Base-by-base conservation (phyloP, 179 eudicot species). In the Dionaea muscipula region DNA sequence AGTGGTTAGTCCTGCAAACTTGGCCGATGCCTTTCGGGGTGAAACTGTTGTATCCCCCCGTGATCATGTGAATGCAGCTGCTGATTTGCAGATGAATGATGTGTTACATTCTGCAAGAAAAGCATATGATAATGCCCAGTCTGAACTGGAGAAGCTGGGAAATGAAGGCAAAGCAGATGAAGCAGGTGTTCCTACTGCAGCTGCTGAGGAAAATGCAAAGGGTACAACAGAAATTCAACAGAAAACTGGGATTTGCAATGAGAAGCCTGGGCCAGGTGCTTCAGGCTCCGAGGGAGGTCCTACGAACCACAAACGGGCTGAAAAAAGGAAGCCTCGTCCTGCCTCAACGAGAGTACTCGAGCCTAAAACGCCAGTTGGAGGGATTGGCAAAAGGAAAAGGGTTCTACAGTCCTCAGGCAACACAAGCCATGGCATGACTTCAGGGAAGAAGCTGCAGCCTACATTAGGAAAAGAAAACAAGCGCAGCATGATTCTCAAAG, bases 81-180 rank as follows among this genome's bases (percentile, higher is more conserved):
- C 18, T 31, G 26, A 22, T 38, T 44, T 37, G 39, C 45, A 22
- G 14, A 23, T 65, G 50, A 75, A 75, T 70, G 85, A 79, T 59
- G 85, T 73, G 44, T 73, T 82, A 20, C 51, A 47, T 7, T 13
- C 51, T 47, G 43, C n/a, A 39, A 39, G 17, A 12, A 9, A 11
- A 11, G 13, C 12, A 12, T 6, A 9, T 39, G 19, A 17, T 47
- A 79, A 75, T 22, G 47, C 56, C 36, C 69, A 57, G 12, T 38
- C 64, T 64, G 64, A 64, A 45, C 20, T 20, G 13, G 57, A 52
- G 17, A 47, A 37, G 35, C 24, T 36, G 24, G 56, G 51, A 51
- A 35, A 39, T 15, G 26, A 26, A 15, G 44, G 21, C 51, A 61
- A 56, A 35, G 10, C 31, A 28, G 24, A 24, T 45, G 59, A 61